Evolutionary conservation across 352 stramenopile species (phyloP).

Genomic region (Plasmopara halstedii): DNA sequence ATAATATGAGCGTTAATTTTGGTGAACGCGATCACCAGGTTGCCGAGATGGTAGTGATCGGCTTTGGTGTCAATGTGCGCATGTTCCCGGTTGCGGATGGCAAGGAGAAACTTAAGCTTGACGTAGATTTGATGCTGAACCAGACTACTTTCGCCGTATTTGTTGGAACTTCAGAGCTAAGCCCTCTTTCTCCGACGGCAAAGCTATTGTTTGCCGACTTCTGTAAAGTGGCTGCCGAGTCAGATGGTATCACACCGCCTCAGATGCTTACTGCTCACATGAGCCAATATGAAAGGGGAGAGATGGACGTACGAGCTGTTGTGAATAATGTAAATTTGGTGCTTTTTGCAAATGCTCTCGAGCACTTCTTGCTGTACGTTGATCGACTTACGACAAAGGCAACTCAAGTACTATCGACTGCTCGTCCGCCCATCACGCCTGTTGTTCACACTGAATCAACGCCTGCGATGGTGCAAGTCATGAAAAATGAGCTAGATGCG

Average conservation of each 20-base stretch:
- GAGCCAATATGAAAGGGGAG: conserved; percentile 35
- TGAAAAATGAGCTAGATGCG: conserved; percentile 28
- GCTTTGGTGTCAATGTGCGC: conserved; percentile 41
- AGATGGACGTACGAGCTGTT: conserved; percentile 31
- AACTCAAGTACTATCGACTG: conserved; percentile 39
- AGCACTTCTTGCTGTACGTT: conserved; percentile 58
- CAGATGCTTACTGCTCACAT: conserved; percentile 42
- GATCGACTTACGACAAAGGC: conserved; percentile 49
- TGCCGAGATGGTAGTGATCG: conserved; percentile 40
- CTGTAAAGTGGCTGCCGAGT: conserved; percentile 20
- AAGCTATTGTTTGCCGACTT: conserved; percentile 58
- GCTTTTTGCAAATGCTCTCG: conserved; percentile 32
- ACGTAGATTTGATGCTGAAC: conserved; percentile 40
- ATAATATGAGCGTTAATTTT: conserved; percentile 49
- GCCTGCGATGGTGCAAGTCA: conserved; percentile 12
- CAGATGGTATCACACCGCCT: conserved; percentile 21
- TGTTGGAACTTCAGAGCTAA: conserved; percentile 25
- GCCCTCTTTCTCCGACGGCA: conserved; percentile 27
- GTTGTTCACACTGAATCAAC: conserved; percentile 25
- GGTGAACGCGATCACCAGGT: conserved; percentile 33
- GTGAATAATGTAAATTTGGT: conserved; percentile 48
- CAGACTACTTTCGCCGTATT: conserved; percentile 50
- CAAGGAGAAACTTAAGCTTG: conserved; percentile 36
- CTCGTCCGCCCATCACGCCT: conserved; percentile 25
- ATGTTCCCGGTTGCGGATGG: conserved; percentile 33